These are phyloP conservation scores for Camellia lanceoleosa DNA, from an alignment of 148 eudicot genomes.

Conservation along the genomic window DNA sequence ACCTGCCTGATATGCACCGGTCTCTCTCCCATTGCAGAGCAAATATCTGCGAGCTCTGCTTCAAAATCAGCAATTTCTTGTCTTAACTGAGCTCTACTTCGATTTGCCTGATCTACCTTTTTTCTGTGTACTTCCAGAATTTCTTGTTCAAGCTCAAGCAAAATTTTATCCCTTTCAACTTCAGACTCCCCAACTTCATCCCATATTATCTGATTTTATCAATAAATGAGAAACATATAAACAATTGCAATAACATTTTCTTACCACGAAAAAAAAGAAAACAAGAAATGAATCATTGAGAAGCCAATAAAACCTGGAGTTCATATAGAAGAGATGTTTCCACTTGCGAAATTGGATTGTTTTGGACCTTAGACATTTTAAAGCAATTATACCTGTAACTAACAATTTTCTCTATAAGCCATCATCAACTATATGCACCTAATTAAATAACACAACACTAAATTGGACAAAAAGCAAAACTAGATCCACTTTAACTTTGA, in stretches of 20 bases:
- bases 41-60: conserved; percentile 57
- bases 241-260: neutral
- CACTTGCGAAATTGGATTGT: conserved; percentile 35
- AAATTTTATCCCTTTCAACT: conserved; percentile 42
- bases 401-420: neutral
- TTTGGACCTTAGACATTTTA: conserved; percentile 31
- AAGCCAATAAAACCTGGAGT: conserved; percentile 42
- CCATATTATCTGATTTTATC: conserved; percentile 48
- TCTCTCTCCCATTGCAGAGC: conserved; percentile 50
- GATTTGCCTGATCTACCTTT: conserved; percentile 61
- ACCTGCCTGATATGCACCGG: conserved; percentile 51
- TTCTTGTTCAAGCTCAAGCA: conserved; percentile 58
- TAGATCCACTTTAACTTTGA: neutral
- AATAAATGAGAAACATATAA: neutral
- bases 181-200: conserved; percentile 67
- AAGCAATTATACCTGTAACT: conserved; percentile 18
- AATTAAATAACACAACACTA: neutral
- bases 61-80: conserved; percentile 60
- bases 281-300: neutral
- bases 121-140: conserved; percentile 55
- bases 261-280: neutral
- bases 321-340: conserved; percentile 51
- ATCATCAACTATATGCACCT: neutral
- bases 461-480: neutral
- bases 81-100: conserved; percentile 51